Conservation (phyloP, 257 asterid genomes). For the Solanum pinnatisectum region DNA sequence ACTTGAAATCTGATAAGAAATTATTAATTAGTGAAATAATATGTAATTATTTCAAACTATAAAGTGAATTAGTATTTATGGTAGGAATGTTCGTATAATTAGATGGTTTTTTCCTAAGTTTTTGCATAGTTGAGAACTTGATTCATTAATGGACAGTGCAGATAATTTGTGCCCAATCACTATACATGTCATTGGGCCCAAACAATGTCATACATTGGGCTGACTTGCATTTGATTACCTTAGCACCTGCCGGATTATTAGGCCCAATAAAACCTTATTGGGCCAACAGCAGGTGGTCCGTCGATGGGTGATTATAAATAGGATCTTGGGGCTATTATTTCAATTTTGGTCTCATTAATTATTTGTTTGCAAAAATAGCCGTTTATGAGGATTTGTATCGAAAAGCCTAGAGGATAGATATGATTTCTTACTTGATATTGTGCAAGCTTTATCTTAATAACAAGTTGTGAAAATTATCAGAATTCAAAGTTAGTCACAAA, state of each 20-base stretch:
- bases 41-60: too few species aligned
- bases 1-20: neutral
- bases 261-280: neutral
- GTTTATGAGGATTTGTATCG: neutral
- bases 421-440: neutral
- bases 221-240: neutral
- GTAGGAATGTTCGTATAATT: neutral
- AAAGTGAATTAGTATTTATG: neutral
- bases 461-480: neutral
- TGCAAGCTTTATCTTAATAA: neutral
- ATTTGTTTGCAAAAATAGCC: neutral
- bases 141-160: neutral
- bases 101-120: neutral
- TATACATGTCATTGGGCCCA: neutral
- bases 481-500: neutral
- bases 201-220: neutral
- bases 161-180: neutral
- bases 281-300: neutral
- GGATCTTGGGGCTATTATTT: neutral
- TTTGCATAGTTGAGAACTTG: neutral
- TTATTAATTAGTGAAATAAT: too few species aligned
- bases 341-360: neutral
- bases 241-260: neutral
- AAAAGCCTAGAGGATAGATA: neutral
- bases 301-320: neutral